phyloP scores from a whole-genome alignment of 371 early-diverging fungal species.

The Haplosporangium sp. region DNA sequence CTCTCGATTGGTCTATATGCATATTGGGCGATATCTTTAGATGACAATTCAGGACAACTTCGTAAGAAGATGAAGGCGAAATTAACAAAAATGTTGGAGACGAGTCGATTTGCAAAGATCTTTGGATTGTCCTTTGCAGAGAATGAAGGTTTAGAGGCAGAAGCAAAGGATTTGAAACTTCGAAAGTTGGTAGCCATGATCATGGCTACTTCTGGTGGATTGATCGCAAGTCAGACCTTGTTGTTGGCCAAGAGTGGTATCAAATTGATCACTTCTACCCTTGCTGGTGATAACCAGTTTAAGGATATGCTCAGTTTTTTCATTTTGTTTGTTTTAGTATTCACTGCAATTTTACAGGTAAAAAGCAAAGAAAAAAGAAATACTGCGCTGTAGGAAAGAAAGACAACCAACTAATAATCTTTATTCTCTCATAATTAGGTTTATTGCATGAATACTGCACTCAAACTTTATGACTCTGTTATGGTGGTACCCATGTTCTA shows the following conservation, averaged over 20 bases:
- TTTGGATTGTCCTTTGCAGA: slow-evolving; percentile 33
- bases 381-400: too few relatives aligned
- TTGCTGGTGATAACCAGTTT: slow-evolving; percentile 69
- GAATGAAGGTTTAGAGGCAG: slow-evolving; percentile 22
- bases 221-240: slow-evolving; percentile 73
- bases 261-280: slow-evolving; percentile 66
- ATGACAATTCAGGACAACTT: slow-evolving; percentile 46
- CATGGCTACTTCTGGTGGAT: slow-evolving; percentile 72
- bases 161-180: slow-evolving; percentile 42
- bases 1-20: slow-evolving; percentile 67
- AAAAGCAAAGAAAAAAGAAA: too few relatives aligned
- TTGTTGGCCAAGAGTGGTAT: slow-evolving; percentile 76
- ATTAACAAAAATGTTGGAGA: slow-evolving; percentile 24
- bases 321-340: slow-evolving; percentile 65
- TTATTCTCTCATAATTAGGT: slow-evolving; percentile 54
- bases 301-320: slow-evolving; percentile 69
- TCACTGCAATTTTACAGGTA: slow-evolving; percentile 73
- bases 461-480: slow-evolving; percentile 73
- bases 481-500: slow-evolving; percentile 79
- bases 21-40: slow-evolving; percentile 62
- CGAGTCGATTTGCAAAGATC: slow-evolving; percentile 29
- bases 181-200: slow-evolving; percentile 68
- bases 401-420: too few relatives aligned
- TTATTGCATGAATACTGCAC: slow-evolving; percentile 76
- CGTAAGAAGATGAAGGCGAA: slow-evolving; percentile 37